phyloP scores from a whole-genome alignment of 2,329 filamentous ascomycete species.

The Monosporascus sp. region DNA sequence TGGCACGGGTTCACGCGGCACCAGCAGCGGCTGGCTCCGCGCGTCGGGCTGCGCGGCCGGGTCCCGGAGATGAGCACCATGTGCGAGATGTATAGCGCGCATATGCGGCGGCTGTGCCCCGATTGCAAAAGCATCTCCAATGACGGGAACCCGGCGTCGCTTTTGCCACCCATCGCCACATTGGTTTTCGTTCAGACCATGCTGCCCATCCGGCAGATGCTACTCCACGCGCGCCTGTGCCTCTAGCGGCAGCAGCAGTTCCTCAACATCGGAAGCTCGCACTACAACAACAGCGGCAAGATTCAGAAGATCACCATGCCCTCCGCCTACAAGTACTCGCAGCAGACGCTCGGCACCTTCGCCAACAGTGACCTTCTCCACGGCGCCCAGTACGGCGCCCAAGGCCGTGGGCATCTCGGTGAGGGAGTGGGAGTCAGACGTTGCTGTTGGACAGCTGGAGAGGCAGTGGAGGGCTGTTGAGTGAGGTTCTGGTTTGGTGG shows the following conservation, averaged over 20 bases:
- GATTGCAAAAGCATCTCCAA: slow-evolving; percentile 20
- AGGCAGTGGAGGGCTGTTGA: slow-evolving; percentile 31
- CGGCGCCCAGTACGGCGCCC: slow-evolving; percentile 26
- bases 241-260: slow-evolving; percentile 19
- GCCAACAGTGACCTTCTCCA: slow-evolving; percentile 24
- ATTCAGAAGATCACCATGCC: slow-evolving; percentile 8
- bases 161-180: slow-evolving; percentile 24
- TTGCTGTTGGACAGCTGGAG: slow-evolving; percentile 26
- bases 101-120: slow-evolving; percentile 30
- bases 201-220: slow-evolving; percentile 20
- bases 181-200: slow-evolving; percentile 30
- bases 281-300: slow-evolving; percentile 21
- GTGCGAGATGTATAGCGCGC: slow-evolving; percentile 33
- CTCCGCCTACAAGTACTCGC: slow-evolving; percentile 18
- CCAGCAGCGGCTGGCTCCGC: slow-evolving; percentile 19
- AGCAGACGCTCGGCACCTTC: slow-evolving; percentile 25
- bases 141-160: slow-evolving; percentile 11
- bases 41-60: slow-evolving; percentile 23
- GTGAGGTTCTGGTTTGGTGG: slow-evolving; percentile 6
- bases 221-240: slow-evolving; percentile 19
- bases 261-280: slow-evolving; percentile 20
- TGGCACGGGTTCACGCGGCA: slow-evolving; percentile 27
- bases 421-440: slow-evolving; percentile 5
- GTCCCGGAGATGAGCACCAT: slow-evolving; percentile 17
- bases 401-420: slow-evolving; percentile 19